Conservation (phyloP, 352 stramenopile genomes). For the Elongisporangium prolatum region DNA sequence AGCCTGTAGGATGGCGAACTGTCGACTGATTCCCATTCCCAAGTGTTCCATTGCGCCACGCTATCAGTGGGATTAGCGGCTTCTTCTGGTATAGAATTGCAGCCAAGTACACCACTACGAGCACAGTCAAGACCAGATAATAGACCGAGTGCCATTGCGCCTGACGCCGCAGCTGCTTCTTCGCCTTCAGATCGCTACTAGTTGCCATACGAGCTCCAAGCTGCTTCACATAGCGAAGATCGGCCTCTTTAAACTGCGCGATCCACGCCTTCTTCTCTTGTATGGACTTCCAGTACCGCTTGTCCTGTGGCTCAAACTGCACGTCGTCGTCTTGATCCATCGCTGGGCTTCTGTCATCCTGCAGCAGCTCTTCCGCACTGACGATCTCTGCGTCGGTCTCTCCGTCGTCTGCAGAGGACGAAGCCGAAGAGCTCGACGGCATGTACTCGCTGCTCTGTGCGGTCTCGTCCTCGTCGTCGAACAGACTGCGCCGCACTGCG, state of each 20-base stretch:
- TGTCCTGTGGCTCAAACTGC: slow-evolving; percentile 24
- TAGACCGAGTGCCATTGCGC: slow-evolving; percentile 18
- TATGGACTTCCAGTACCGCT: slow-evolving; percentile 21
- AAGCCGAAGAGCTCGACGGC: slow-evolving; percentile 12
- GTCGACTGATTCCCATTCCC: too few relatives aligned
- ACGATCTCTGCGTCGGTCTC: slow-evolving; percentile 17
- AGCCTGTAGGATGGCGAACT: too few relatives aligned
- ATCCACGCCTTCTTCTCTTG: slow-evolving; percentile 26
- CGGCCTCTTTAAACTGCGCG: slow-evolving; percentile 7
- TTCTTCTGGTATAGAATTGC: slow-evolving; percentile 2
- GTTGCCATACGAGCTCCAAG: slow-evolving; percentile 35
- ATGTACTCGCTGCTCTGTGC: slow-evolving; percentile 24
- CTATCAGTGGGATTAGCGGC: background rate
- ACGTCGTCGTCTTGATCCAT: slow-evolving; percentile 20
- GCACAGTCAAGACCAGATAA: slow-evolving; percentile 20
- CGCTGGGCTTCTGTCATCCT: slow-evolving; percentile 5
- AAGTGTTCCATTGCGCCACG: background rate
- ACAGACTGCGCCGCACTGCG: background rate
- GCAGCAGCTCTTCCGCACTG: slow-evolving; percentile 11
- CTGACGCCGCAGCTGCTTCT: slow-evolving; percentile 14
- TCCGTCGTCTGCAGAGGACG: slow-evolving; percentile 8
- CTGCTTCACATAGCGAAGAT: slow-evolving; percentile 19
- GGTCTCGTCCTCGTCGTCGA: slow-evolving; percentile 16
- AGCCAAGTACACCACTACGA: slow-evolving; percentile 26
- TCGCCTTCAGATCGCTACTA: slow-evolving; percentile 19